Base-by-base conservation (phyloP, 2,329 filamentous ascomycete genomes). In the Aspergillus proliferans region DNA sequence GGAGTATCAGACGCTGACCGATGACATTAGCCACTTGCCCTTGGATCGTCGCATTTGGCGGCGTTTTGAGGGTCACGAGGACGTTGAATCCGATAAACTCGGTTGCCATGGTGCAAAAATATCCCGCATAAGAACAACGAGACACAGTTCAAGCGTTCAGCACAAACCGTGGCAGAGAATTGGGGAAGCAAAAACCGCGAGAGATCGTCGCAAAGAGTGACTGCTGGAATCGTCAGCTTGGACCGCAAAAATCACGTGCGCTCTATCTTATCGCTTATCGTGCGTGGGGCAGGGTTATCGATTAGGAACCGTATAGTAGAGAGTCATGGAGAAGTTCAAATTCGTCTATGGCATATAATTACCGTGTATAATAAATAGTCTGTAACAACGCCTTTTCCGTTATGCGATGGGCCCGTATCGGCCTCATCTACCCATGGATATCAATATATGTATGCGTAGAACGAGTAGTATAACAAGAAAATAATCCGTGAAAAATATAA, bases 1-100 rank as follows among this genome's bases (percentile, higher is more conserved):
- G 80, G 46, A 94, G 76, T 26, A 81, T 83, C 54, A 94, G 71
- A 52, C 83, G 84, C 62, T 82, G 79, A 22, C 85, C 83, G 52
- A 85, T 78, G 47, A 92, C 83, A 58, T 83, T 77, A 52, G 82
- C 79, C 33, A 94, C 86, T 19, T 81, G 80, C 46, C 88, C 88
- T 52, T 83, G 82, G 45, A 92, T 72, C 59, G 81, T 75, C 39
- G 79, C 80, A 52, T 81, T 80, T 2, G 79, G 77, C 46, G 86
- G 85, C 50, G 82, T 76, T 59, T 78, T 80, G 55, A 93, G 77
- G 33, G 84, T 85, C 61, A 93, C 84, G 52, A 83, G 73, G 71
- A 93, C 88, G 52, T 85, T 83, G 67, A 88, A 79, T 53, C 88
- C 88, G 61, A 88, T 82, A 66, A 92, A 89, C 62, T 83, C 77